A percentile compares a stretch with the other conserved stretches of the same genome.
These are phyloP conservation scores for Anthracocystis setariae DNA, from an alignment of 1,284 basidiomycete genomes.

Conservation along the genomic window DNA sequence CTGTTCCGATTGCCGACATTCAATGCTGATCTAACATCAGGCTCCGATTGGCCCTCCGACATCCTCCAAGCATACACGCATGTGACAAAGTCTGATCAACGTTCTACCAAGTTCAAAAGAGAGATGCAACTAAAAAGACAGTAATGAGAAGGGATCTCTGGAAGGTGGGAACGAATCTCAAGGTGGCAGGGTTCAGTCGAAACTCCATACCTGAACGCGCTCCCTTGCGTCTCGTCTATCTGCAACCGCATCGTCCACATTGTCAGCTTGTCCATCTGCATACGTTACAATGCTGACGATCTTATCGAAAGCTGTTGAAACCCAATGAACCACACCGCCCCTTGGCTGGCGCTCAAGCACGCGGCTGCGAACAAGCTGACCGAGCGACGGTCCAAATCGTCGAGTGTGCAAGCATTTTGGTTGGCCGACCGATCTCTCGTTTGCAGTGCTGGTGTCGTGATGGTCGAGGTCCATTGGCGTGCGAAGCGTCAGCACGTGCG, in stretches of 20 bases:
- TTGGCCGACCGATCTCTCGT: background rate
- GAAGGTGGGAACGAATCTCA: no score
- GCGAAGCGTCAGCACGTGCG: slow-evolving; percentile 36
- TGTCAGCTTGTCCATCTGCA: background rate
- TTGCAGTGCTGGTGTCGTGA: background rate
- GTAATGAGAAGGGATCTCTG: no score
- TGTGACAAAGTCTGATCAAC: no score
- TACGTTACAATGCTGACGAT: slow-evolving; percentile 43
- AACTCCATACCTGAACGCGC: slow-evolving; percentile 55
- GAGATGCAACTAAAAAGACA: background rate
- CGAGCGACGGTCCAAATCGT: slow-evolving; percentile 13
- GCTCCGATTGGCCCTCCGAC: background rate
- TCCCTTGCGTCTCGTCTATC: slow-evolving; percentile 10
- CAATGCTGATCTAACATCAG: background rate
- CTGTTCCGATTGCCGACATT: slow-evolving; percentile 20
- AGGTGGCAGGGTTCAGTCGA: slow-evolving; percentile 10
- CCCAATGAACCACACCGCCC: slow-evolving; percentile 35
- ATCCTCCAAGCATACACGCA: no score
- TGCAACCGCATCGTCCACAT: background rate
- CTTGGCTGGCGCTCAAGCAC: slow-evolving; percentile 15
- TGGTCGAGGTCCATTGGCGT: slow-evolving; percentile 8
- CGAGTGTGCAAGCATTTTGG: background rate
- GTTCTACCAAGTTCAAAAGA: no score
- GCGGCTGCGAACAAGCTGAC: slow-evolving; percentile 20
- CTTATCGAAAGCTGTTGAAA: slow-evolving; percentile 50